Base-by-base conservation (phyloP, 2,329 filamentous ascomycete species). In the Aspergillus novofumigatus region DNA sequence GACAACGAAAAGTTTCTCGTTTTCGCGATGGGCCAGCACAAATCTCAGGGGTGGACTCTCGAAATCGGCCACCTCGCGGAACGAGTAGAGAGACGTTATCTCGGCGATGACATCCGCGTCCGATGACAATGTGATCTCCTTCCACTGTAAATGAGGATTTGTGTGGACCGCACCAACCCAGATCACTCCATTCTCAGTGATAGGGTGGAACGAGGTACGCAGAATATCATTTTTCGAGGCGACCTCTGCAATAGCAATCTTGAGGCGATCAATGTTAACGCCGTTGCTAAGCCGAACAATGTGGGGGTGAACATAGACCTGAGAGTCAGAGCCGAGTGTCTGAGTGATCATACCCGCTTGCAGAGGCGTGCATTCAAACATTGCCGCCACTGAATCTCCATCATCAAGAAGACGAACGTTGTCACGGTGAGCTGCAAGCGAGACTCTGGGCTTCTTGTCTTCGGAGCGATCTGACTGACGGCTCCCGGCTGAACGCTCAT, bases 321-420 rank as follows among this genome's bases (percentile, higher is more conserved):
- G 55, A 10, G 67, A 62, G 0, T 76, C 67, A n/a, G 78, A 83
- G 8, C 83, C 81, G 35, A 88, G 69, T 3, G 86, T 86, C 51
- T 86, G 82, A 0, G 88, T 87, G 45, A 96, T 84, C 78, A 96
- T 92, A 0, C 91, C 92, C 65, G 92, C 85, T 67, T 96, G 92
- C 1, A 96, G 75, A 0, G 91, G 83, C 0, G 91, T 93, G 68
- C 91, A 95, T 4, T 67, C 60, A 49, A 71, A 74, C 41, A 71
- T 62, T 3, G 58, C 54, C 9, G 59, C 59, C 29, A 73, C 58
- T 4, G 58, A 63, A 44, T 69, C 67, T 23, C 53, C 32, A 2
- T 56, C 42, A 8, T 52, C 29, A 32, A 68, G 61, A 28, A 60
- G 55, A 26, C 57, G 59, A 21, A 68, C 52, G 17, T 61, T 41